Percentiles rank a stretch among this genome's conserved stretches.
phyloP scores from a whole-genome alignment of 768 basidiomycete species.

The Lactifluus pinguis region DNA sequence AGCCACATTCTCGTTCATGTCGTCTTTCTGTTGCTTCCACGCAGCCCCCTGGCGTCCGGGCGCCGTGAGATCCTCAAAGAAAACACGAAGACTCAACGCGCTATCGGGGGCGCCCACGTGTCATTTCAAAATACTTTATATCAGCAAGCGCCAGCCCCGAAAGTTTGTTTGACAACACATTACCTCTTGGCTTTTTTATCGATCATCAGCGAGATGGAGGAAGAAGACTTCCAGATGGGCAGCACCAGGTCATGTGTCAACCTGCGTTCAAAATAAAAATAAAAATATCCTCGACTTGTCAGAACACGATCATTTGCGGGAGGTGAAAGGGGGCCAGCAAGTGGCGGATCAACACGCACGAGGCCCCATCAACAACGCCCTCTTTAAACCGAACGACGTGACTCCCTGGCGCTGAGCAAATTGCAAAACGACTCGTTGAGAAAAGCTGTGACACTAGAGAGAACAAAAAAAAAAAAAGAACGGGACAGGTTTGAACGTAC shows the following conservation, averaged over 20 bases:
- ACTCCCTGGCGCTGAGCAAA: constrained; percentile 49
- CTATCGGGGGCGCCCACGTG: constrained; percentile 31
- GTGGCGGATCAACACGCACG: constrained; percentile 34
- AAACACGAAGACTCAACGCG: constrained; percentile 79
- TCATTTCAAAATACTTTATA: too few species aligned
- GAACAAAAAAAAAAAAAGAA: neutral
- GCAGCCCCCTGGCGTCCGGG: constrained; percentile 32
- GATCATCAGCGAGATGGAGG: constrained; percentile 83
- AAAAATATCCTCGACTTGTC: neutral
- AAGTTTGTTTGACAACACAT: constrained; percentile 3
- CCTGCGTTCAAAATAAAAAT: constrained; percentile 29
- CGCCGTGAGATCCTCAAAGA: constrained; percentile 66
- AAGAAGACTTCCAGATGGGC: constrained; percentile 93
- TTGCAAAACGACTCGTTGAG: neutral
- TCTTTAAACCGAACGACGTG: constrained; percentile 63
- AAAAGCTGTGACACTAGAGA: too few species aligned
- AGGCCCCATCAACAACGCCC: constrained; percentile 40
- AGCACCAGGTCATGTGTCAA: constrained; percentile 74
- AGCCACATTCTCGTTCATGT: neutral
- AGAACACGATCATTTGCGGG: neutral
- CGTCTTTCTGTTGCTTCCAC: constrained; percentile 23
- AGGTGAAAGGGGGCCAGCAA: neutral
- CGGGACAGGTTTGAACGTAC: constrained; percentile 32
- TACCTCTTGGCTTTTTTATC: constrained; percentile 96
- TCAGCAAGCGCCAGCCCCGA: too few species aligned